phyloP scores from a whole-genome alignment of 768 basidiomycete genomes.

The Suillus luteus region DNA sequence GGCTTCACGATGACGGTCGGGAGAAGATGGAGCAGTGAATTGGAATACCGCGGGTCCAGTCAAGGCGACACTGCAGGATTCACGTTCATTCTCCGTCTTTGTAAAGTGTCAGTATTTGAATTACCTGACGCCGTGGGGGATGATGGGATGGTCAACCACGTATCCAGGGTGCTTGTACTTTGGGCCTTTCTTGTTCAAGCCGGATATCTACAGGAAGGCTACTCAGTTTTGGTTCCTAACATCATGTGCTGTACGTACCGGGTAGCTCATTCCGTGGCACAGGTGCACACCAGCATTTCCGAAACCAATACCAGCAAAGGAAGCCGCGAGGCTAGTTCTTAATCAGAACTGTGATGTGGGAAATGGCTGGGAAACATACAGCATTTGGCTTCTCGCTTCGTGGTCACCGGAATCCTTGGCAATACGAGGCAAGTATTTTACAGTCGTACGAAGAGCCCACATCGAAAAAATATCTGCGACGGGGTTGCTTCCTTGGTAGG shows the following conservation, averaged over 20 bases:
- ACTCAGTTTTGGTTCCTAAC: constrained; percentile 5
- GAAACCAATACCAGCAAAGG: constrained; percentile 94
- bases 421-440: constrained; percentile 86
- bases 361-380: constrained; percentile 47
- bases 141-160: constrained; percentile 80
- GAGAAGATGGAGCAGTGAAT: constrained; percentile 93
- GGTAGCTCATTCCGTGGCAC: constrained; percentile 89
- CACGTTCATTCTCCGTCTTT: constrained; percentile 8
- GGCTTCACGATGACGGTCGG: constrained; percentile 87
- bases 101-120: not conserved
- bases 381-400: constrained; percentile 89
- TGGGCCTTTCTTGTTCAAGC: constrained; percentile 91
- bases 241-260: constrained; percentile 47
- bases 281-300: constrained; percentile 92
- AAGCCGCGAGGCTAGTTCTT: constrained; percentile 72
- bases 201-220: constrained; percentile 65
- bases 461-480: constrained; percentile 95
- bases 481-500: constrained; percentile 92
- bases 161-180: constrained; percentile 93
- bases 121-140: constrained; percentile 88
- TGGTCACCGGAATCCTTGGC: constrained; percentile 75
- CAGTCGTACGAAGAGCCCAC: constrained; percentile 90
- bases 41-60: constrained; percentile 95
- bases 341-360: not conserved
- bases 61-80: constrained; percentile 66